Evolutionary conservation across 2,329 filamentous ascomycete genomes (phyloP).

Genomic region (Tolypocladium capitatum): DNA sequence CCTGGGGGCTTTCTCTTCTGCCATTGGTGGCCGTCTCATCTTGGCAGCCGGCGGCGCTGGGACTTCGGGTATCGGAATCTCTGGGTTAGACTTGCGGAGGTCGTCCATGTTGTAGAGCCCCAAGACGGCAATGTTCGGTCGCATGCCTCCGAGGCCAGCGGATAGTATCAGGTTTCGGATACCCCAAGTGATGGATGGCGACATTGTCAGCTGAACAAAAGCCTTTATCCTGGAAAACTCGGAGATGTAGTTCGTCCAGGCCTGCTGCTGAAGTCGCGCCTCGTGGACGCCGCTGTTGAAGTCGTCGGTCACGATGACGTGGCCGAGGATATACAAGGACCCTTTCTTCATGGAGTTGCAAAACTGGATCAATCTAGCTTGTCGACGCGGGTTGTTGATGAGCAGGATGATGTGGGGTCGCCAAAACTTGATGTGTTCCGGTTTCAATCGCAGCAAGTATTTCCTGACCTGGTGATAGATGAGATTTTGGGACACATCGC

Average conservation of each 20-base stretch:
- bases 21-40: slow-evolving; percentile 16
- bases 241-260: slow-evolving; percentile 73
- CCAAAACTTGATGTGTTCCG: slow-evolving; percentile 92
- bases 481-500: slow-evolving; percentile 77
- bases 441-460: slow-evolving; percentile 68
- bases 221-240: slow-evolving; percentile 79
- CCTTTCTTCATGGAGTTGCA: slow-evolving; percentile 89
- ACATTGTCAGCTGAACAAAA: slow-evolving; percentile 77
- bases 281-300: slow-evolving; percentile 69
- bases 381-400: slow-evolving; percentile 68
- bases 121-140: slow-evolving; percentile 74
- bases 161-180: slow-evolving; percentile 70
- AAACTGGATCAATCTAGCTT: slow-evolving; percentile 76
- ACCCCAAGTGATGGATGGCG: slow-evolving; percentile 73
- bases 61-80: slow-evolving; percentile 41
- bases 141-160: slow-evolving; percentile 74
- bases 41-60: slow-evolving; percentile 23
- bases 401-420: slow-evolving; percentile 75
- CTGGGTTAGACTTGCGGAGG: slow-evolving; percentile 45
- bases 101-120: slow-evolving; percentile 74
- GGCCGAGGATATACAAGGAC: slow-evolving; percentile 69
- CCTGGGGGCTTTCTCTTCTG: slow-evolving; percentile 16
- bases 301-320: slow-evolving; percentile 76
- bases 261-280: slow-evolving; percentile 64
- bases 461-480: slow-evolving; percentile 82